Evolutionary conservation across 495 filamentous ascomycete genomes (phyloP).

Genomic region (Neurospora pannonica): DNA sequence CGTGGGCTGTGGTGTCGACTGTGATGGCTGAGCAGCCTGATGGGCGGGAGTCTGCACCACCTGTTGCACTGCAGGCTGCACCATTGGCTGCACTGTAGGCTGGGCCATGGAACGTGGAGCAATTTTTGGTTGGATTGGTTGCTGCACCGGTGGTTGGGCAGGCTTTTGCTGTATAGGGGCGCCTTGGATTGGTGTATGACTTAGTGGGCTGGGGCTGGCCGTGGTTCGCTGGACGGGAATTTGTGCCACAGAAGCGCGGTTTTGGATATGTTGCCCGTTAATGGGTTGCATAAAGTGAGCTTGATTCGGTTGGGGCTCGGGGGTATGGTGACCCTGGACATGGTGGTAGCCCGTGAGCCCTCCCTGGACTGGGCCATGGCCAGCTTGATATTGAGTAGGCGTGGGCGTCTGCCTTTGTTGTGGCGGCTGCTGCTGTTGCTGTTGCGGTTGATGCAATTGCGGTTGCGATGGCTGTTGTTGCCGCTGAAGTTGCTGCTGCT

Average conservation of each 20-base stretch:
- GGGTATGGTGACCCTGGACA: constrained; percentile 4
- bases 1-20: not conserved
- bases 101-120: not conserved
- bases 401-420: constrained; percentile 4
- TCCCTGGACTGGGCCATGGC: not conserved
- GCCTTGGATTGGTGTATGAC: constrained; percentile 13
- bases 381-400: constrained; percentile 4
- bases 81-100: not conserved
- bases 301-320: constrained; percentile 6
- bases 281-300: constrained; percentile 5
- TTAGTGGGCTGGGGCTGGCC: constrained; percentile 7
- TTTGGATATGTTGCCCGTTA: constrained; percentile 13
- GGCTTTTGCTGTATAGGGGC: constrained; percentile 22
- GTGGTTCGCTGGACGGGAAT: constrained; percentile 4
- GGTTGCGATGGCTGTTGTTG: constrained; percentile 9
- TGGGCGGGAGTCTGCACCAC: not conserved
- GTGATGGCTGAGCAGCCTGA: not conserved
- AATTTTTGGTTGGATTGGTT: not conserved
- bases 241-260: constrained; percentile 4
- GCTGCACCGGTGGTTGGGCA: constrained; percentile 20
- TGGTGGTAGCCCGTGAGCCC: constrained; percentile 7
- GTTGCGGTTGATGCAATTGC: constrained; percentile 13
- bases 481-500: constrained; percentile 1
- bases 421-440: not conserved
- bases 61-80: not conserved